These are phyloP conservation scores for Ceratocystiopsis brevicomis DNA, from an alignment of 2,329 filamentous ascomycete genomes.

Conservation along the genomic window DNA sequence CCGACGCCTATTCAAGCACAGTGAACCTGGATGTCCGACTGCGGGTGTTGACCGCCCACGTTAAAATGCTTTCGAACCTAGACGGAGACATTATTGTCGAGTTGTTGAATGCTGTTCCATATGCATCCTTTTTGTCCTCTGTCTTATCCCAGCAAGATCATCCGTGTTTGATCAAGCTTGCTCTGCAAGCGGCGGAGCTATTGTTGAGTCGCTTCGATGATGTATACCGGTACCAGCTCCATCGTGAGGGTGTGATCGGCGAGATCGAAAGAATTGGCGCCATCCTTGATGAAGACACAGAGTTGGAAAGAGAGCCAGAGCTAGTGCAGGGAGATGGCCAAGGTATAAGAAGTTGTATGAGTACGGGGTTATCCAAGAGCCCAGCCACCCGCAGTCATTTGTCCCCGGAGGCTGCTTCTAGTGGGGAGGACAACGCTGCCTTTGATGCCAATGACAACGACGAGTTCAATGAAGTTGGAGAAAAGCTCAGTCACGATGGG, in stretches of 20 bases:
- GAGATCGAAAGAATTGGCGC: constrained; percentile 67
- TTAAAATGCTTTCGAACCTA: constrained; percentile 96
- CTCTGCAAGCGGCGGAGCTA: constrained; percentile 75
- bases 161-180: constrained; percentile 65
- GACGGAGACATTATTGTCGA: constrained; percentile 70
- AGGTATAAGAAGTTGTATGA: no score
- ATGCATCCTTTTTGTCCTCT: constrained; percentile 85
- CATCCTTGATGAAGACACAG: constrained; percentile 16
- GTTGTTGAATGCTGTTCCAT: constrained; percentile 70
- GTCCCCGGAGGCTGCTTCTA: not conserved
- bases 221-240: constrained; percentile 90
- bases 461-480: not conserved
- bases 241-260: constrained; percentile 84
- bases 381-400: no score
- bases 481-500: not conserved
- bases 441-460: constrained; percentile 11
- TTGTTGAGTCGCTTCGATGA: constrained; percentile 66
- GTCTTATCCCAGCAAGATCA: constrained; percentile 95
- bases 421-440: not conserved
- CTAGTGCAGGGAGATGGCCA: not conserved
- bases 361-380: no score
- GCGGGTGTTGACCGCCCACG: constrained; percentile 84
- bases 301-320: constrained; percentile 17
- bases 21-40: constrained; percentile 89
- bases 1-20: constrained; percentile 92